A percentile compares a stretch with the other conserved stretches of the same genome.
These are phyloP conservation scores for Pseudognaphalium luteoalbum DNA, from an alignment of 129 eudicot species.

Conservation along the genomic window DNA sequence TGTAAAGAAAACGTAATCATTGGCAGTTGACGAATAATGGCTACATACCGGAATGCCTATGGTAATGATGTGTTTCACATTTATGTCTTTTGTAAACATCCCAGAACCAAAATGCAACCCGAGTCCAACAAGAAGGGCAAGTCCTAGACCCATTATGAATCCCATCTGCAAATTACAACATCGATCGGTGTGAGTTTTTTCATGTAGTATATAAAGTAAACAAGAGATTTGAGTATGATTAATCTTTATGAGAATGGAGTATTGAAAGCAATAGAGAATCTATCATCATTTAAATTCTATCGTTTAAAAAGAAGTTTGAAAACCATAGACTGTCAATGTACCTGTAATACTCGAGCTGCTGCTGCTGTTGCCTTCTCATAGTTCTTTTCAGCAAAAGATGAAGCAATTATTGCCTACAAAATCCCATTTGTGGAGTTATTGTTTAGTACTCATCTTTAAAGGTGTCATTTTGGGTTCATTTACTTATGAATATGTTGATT, in stretches of 20 bases:
- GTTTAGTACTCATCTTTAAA: neutral
- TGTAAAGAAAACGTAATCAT: neutral
- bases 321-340: slow-evolving; percentile 6
- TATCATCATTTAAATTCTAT: neutral
- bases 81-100: slow-evolving; percentile 60
- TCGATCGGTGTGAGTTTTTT: neutral
- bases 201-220: slow-evolving; percentile 11
- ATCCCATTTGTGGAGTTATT: neutral
- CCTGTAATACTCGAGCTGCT: slow-evolving; percentile 84
- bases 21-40: neutral
- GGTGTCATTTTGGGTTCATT: too few species aligned
- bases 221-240: neutral
- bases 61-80: slow-evolving; percentile 52
- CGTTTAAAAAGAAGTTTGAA: neutral
- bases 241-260: neutral
- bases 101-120: slow-evolving; percentile 79
- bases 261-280: neutral
- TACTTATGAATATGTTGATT: too few species aligned
- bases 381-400: slow-evolving; percentile 92
- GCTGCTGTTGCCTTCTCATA: slow-evolving; percentile 75
- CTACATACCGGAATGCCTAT: slow-evolving; percentile 64
- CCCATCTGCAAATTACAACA: slow-evolving; percentile 61
- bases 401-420: slow-evolving; percentile 80
- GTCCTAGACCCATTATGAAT: slow-evolving; percentile 72
- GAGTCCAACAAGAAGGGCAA: slow-evolving; percentile 66